Base-by-base conservation (phyloP, 176 grass and related monocot species). In the Tillandsia fasciculata region DNA sequence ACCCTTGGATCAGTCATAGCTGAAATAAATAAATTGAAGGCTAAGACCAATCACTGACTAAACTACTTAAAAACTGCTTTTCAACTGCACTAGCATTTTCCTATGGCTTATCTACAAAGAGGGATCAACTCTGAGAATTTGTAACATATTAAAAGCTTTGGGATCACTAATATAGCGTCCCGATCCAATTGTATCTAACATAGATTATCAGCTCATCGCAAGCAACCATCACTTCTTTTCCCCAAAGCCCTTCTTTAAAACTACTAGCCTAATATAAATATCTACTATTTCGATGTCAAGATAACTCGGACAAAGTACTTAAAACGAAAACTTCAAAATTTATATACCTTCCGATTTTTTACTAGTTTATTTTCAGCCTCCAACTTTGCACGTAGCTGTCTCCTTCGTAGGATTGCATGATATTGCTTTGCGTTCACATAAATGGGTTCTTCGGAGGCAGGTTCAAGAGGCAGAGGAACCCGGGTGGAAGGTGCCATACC, bases 341-440 rank as follows among this genome's bases (percentile, higher is more conserved):
- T 42, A 42, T 29, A n/a, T 85, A 99, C 95, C 95, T 99, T 94
- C 20, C 95, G 82, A 17, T 17, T 79, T 78, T 90, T 99, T 6
- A 90, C 84, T n/a, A 94, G 75, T 80, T 90, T 99, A 72, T 93
- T 94, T 84, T 93, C 76, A 82, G 95, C 95, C 90, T 99, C 95
- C 49, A 90, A 59, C 52, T 90, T 93, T 28, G 95, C 90, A 54
- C 95, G 89, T 8, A 87, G 82, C 78, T 90, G 84, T 65, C 90
- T 80, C 82, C 95, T 93, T 73, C 95, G 82, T 23, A 99, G 90
- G 67, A 99, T 99, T 26, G 90, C 95, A 61, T 86, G 80, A 53
- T 94, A 99, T 48, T 94, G 95, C 81, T 99, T 99, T 51, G 80
- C 87, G 48, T 99, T 99, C 8, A 99, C 95, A 77, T 93, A 99